Conservation (phyloP, 352 stramenopile species). For the Phytophthora uliginosa region DNA sequence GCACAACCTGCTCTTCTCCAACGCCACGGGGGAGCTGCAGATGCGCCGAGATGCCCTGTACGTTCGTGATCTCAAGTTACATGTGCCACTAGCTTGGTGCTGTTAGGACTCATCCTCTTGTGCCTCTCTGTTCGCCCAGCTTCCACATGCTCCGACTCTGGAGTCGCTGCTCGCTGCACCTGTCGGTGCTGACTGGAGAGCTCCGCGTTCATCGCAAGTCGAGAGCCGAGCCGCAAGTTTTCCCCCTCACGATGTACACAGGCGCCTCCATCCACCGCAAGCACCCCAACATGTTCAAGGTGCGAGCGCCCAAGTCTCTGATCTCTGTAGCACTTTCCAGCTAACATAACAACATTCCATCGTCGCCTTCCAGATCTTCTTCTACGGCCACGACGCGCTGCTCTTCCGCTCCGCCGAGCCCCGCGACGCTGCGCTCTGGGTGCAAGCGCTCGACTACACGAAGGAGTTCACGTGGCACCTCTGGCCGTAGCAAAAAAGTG, state of each 20-base stretch:
- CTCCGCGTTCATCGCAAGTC: background rate
- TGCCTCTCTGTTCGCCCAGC: background rate
- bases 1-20: background rate
- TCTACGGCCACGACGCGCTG: background rate
- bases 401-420: background rate
- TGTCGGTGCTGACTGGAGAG: background rate
- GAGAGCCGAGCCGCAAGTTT: background rate
- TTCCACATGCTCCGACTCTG: background rate
- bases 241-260: background rate
- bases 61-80: background rate
- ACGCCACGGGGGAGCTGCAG: background rate
- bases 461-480: constrained; percentile 1
- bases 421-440: background rate
- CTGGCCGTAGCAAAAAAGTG: constrained; percentile 1
- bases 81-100: no score
- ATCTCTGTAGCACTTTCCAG: no score
- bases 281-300: background rate
- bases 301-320: background rate
- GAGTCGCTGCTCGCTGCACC: background rate
- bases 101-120: background rate
- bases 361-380: background rate
- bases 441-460: background rate
- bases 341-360: background rate
- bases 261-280: constrained; percentile 1
- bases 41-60: background rate